Percentiles rank a stretch among this genome's conserved stretches.
phyloP scores from a whole-genome alignment of 2,329 filamentous ascomycete genomes.

The Ceratocystis huliohia region DNA sequence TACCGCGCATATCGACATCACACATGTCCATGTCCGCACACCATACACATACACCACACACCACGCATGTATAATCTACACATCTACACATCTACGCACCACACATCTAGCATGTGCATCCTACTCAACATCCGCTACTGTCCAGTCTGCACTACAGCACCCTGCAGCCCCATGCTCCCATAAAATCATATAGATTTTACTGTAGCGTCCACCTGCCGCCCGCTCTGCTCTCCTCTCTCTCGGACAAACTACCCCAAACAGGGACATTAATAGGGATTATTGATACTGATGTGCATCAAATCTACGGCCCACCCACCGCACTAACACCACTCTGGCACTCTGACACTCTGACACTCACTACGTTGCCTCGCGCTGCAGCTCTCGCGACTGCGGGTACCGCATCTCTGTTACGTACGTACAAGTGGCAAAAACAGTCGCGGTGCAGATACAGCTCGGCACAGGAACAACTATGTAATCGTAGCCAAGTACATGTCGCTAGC shows the following conservation, averaged over 20 bases:
- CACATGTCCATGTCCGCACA: neutral
- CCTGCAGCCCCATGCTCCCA: too few relatives aligned
- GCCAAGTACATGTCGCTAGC: too few relatives aligned
- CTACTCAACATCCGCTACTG: too few relatives aligned
- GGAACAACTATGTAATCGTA: neutral
- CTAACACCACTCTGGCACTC: neutral
- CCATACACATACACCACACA: neutral
- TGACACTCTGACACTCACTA: neutral
- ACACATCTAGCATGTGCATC: too few relatives aligned
- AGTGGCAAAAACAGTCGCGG: neutral
- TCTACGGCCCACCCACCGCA: neutral
- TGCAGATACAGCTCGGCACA: neutral
- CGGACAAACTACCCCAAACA: neutral
- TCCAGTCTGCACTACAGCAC: too few relatives aligned
- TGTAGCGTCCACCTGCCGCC: neutral
- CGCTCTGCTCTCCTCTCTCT: neutral
- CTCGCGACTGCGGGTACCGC: neutral
- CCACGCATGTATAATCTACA: neutral
- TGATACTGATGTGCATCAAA: conserved; percentile 8
- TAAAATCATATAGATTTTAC: neutral
- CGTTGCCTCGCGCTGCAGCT: neutral
- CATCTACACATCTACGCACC: too few relatives aligned
- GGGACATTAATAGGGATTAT: neutral
- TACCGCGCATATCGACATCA: neutral
- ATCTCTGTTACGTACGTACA: neutral